Base-by-base conservation (phyloP, 164 flowering plant species). In the Tetracentron sinense region DNA sequence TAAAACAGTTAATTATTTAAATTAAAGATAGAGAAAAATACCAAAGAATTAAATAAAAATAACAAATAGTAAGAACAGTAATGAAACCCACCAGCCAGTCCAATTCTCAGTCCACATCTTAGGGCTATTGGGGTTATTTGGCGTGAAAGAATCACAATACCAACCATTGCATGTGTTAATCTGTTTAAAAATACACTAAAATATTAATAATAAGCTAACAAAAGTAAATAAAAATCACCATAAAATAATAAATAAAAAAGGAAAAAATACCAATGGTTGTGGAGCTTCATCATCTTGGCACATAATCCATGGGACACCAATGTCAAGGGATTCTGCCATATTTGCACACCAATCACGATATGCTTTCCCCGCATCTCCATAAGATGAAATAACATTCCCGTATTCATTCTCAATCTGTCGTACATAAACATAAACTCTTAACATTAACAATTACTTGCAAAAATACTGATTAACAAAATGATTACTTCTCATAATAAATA, bases 51-150 rank as follows among this genome's bases (percentile, higher is more conserved):
- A 10, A 10, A 10, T 4, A 33, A 33, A 33, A 4, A 12, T 12
- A 48, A 48, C 19, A 12, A n/a, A n/a, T n/a, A n/a, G n/a, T n/a
- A 48, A 20, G 22, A 48, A 48, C 7, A 48, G 4, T 7, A 7
- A 7, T 4, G 38, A 33, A 33, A 33, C 10, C 38, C 38, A 33
- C 38, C 51, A 48, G 46, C 82, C 83, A 3, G 76, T 75, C 83
- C 81, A 77, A 20, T 75, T 73, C 19, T 75, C 83, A 12, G 83
- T 80, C 86, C 86, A 83, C 76, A 85, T 75, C 59, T 80, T 82
- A 1, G 86, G 86, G 28, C 62, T 74, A 17, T 65, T 67, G 2
- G 77, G 65, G 27, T 74, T 71, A 15, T 79, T 80, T 0, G 84
- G 85, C 0, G 60, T 44, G 66, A 73, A n/a, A n/a, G n/a, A n/a